These are phyloP conservation scores for Balamuthia mandrillaris DNA, from an alignment of 208 protist genomes.

Conservation along the genomic window DNA sequence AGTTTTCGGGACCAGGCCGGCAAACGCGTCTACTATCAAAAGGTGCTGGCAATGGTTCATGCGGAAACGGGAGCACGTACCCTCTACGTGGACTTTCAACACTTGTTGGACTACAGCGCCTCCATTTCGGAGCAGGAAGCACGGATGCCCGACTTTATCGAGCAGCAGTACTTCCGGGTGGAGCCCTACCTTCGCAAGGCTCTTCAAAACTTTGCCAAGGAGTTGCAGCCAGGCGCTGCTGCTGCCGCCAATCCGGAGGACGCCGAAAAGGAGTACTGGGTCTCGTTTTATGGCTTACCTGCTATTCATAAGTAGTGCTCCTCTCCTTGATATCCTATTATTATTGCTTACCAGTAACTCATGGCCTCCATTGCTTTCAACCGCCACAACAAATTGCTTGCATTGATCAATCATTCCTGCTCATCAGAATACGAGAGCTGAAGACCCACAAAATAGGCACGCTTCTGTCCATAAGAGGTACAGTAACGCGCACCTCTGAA, in stretches of 20 bases:
- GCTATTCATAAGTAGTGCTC: conserved; percentile 8
- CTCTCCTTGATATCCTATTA: neutral
- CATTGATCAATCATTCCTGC: neutral
- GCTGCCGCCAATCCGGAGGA: neutral
- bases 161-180: conserved; percentile 23
- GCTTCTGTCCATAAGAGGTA: conserved; percentile 90
- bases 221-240: neutral
- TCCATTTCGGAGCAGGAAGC: too few species aligned
- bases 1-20: too few species aligned
- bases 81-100: neutral
- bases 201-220: conserved; percentile 27
- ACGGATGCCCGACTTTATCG: neutral
- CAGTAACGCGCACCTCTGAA: conserved; percentile 97
- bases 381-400: neutral
- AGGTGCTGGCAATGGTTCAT: neutral
- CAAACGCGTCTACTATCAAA: too few species aligned
- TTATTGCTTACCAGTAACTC: neutral
- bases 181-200: conserved; percentile 38
- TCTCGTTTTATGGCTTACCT: conserved; percentile 1
- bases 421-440: conserved; percentile 88
- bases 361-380: neutral
- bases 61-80: neutral
- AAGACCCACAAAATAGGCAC: conserved; percentile 86
- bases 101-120: too few species aligned
- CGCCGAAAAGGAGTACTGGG: conserved; percentile 32